A percentile compares a stretch with the other conserved stretches of the same genome.
Conservation (phyloP, 192 early-diverging fungal genomes). For the Spinellus fusiger region DNA sequence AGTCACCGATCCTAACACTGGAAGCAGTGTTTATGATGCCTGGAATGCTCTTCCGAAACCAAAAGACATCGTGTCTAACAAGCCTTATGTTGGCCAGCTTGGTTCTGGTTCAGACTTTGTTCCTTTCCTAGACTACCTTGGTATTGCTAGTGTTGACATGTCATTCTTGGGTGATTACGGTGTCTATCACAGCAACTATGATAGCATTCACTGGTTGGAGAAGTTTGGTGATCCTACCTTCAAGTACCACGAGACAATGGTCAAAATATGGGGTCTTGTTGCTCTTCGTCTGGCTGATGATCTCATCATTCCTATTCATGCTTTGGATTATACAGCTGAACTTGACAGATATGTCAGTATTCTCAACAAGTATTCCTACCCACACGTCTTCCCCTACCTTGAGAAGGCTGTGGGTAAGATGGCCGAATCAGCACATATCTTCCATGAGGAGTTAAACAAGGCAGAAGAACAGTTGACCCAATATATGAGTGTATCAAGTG, state of each 20-base stretch:
- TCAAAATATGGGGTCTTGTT: slow-evolving; percentile 41
- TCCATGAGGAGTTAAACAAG: slow-evolving; percentile 14
- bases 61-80: background rate
- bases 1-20: slow-evolving; percentile 42
- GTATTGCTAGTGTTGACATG: slow-evolving; percentile 49
- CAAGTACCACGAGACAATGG: slow-evolving; percentile 42
- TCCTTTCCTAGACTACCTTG: slow-evolving; percentile 59
- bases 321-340: slow-evolving; percentile 37
- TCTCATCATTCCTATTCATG: slow-evolving; percentile 31
- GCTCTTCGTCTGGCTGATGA: slow-evolving; percentile 39
- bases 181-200: slow-evolving; percentile 64
- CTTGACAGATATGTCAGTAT: slow-evolving; percentile 29
- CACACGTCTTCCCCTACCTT: slow-evolving; percentile 1
- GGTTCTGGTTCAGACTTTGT: slow-evolving; percentile 52
- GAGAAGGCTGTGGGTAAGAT: slow-evolving; percentile 6
- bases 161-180: slow-evolving; percentile 46
- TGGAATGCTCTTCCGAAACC: slow-evolving; percentile 31
- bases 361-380: slow-evolving; percentile 3
- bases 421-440: slow-evolving; percentile 11
- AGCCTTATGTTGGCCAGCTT: slow-evolving; percentile 28
- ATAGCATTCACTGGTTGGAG: slow-evolving; percentile 51
- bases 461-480: slow-evolving; percentile 33
- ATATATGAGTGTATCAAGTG: slow-evolving; percentile 9
- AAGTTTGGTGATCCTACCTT: slow-evolving; percentile 51
- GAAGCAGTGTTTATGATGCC: slow-evolving; percentile 41